Conservation (phyloP, 2,329 filamentous ascomycete species). For the Tolypocladium pustulatum region DNA sequence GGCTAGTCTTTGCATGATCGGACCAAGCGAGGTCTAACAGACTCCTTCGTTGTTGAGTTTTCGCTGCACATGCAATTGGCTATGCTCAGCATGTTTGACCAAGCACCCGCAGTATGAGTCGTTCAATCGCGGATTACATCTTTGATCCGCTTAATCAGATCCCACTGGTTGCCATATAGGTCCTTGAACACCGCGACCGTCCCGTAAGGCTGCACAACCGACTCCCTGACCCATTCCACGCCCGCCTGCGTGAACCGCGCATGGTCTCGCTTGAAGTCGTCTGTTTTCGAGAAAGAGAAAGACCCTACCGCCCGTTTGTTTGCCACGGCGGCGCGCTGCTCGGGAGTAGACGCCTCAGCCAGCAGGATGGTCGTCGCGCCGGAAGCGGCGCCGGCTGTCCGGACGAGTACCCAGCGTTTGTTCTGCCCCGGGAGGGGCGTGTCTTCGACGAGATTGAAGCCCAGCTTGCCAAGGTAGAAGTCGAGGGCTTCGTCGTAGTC, state of each 20-base stretch:
- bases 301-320: constrained; percentile 6
- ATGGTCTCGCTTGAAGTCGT: constrained; percentile 4
- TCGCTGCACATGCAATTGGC: too few species aligned
- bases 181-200: constrained; percentile 8
- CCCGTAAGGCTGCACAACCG: constrained; percentile 3
- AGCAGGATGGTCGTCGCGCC: constrained; percentile 4
- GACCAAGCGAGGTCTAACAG: too few species aligned
- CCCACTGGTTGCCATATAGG: constrained; percentile 8
- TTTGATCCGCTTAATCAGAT: constrained; percentile 2
- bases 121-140: too few species aligned
- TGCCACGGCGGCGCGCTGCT: constrained; percentile 5
- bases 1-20: too few species aligned
- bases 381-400: not conserved
- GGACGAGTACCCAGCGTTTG: constrained; percentile 7
- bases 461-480: constrained; percentile 7
- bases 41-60: too few species aligned
- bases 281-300: constrained; percentile 9
- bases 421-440: constrained; percentile 1
- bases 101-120: not conserved
- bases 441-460: constrained; percentile 8
- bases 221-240: constrained; percentile 5
- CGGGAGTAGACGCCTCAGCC: constrained; percentile 4
- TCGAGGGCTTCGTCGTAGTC: constrained; percentile 8
- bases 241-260: not conserved
- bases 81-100: not conserved